Evolutionary conservation across 768 basidiomycete genomes (phyloP).

Genomic region (Calocera cornea): DNA sequence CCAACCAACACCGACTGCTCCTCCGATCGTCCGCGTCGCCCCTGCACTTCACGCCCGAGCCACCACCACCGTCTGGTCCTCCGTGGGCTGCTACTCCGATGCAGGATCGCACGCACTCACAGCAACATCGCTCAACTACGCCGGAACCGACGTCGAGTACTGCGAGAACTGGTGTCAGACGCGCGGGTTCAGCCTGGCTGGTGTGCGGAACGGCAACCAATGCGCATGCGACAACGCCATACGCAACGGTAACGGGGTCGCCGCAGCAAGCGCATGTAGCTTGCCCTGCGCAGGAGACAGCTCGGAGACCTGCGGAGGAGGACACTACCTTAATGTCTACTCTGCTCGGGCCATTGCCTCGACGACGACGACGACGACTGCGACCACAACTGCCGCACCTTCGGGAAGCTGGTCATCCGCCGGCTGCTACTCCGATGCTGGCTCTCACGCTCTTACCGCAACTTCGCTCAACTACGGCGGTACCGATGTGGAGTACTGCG

Average conservation of each 20-base stretch:
- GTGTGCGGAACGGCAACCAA: background rate
- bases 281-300: background rate
- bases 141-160: background rate
- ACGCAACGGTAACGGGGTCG: background rate
- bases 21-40: background rate
- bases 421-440: background rate
- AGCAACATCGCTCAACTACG: background rate
- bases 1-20: background rate
- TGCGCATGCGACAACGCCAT: slow-evolving; percentile 11
- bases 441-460: background rate
- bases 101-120: background rate
- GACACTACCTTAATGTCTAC: background rate
- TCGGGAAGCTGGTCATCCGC: background rate
- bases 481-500: background rate
- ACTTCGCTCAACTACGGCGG: background rate
- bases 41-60: background rate
- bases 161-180: background rate
- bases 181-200: background rate
- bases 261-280: background rate
- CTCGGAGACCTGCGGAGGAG: background rate
- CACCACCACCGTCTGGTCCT: background rate
- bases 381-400: too few relatives aligned
- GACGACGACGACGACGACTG: background rate
- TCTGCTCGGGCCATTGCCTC: background rate
- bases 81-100: background rate